These are phyloP conservation scores for Talaromyces borbonicus DNA, from an alignment of 495 filamentous ascomycete genomes.

Conservation along the genomic window DNA sequence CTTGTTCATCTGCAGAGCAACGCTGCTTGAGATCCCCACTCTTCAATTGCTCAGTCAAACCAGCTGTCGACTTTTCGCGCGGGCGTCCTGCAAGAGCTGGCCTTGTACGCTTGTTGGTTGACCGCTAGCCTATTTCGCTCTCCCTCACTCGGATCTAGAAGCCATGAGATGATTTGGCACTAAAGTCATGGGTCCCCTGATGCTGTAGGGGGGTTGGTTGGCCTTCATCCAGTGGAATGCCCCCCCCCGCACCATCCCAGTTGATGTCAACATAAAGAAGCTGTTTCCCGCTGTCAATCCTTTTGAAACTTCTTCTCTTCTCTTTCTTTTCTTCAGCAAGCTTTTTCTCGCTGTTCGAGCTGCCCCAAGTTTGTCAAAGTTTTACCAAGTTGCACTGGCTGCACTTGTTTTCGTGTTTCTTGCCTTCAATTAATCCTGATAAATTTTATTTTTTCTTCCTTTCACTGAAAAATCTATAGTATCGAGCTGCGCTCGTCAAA, in stretches of 20 bases:
- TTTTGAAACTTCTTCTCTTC: constrained; percentile 17
- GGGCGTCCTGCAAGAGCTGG: constrained; percentile 3
- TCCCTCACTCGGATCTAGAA: constrained; percentile 2
- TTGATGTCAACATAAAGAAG: constrained; percentile 20
- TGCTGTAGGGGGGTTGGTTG: too few relatives aligned
- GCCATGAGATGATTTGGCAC: neutral
- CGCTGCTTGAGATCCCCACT: neutral
- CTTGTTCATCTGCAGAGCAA: constrained; percentile 5
- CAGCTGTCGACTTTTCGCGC: constrained; percentile 7
- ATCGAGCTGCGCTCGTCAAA: constrained; percentile 36
- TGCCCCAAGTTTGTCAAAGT: constrained; percentile 40
- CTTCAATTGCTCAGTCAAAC: neutral
- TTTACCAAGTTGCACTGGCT: constrained; percentile 37
- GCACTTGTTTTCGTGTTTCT: constrained; percentile 38
- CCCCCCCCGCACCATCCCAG: constrained; percentile 2
- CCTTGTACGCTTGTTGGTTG: constrained; percentile 2
- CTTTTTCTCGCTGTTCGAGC: constrained; percentile 59
- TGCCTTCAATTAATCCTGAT: constrained; percentile 37
- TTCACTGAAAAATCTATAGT: constrained; percentile 11
- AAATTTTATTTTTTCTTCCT: constrained; percentile 22
- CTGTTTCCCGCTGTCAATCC: constrained; percentile 30
- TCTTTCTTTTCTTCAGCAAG: constrained; percentile 65
- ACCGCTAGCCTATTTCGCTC: neutral
- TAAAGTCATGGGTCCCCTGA: too few relatives aligned
- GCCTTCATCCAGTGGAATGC: too few relatives aligned